Evolutionary conservation across 805 yeast genomes (phyloP).

Genomic region (Kockiozyma suomiensis): DNA sequence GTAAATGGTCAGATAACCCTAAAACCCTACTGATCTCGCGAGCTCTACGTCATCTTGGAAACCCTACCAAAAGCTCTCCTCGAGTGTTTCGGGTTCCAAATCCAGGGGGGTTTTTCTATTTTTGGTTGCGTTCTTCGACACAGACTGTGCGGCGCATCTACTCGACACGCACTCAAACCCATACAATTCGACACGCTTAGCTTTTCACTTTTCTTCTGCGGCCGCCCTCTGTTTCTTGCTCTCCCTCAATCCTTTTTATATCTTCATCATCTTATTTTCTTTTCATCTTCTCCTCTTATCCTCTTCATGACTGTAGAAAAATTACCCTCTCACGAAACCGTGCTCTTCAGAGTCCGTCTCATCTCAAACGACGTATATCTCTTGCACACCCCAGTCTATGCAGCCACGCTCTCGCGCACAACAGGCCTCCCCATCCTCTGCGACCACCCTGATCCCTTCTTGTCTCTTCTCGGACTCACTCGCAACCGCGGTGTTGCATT

Average conservation of each 20-base stretch:
- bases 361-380: constrained; percentile 4
- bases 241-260: not conserved
- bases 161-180: not conserved
- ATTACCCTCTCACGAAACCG: constrained; percentile 21
- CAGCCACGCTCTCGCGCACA: constrained; percentile 28
- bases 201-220: too few species aligned
- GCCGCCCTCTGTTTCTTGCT: not conserved
- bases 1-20: too few species aligned
- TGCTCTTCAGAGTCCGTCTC: constrained; percentile 27
- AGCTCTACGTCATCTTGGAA: too few species aligned
- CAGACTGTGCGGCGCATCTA: not conserved
- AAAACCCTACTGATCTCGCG: too few species aligned
- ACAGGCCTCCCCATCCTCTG: constrained; percentile 27
- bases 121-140: not conserved
- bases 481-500: constrained; percentile 23
- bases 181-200: not conserved
- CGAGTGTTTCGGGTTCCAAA: not conserved
- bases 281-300: not conserved
- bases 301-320: not conserved
- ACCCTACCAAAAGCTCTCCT: too few species aligned
- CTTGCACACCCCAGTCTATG: constrained; percentile 16
- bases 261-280: not conserved
- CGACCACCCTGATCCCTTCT: constrained; percentile 18
- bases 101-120: not conserved
- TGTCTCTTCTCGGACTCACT: constrained; percentile 9